Percentiles rank a stretch among this genome's conserved stretches.
Conservation (phyloP, 83 land plant genomes). For the Picea abies region DNA sequence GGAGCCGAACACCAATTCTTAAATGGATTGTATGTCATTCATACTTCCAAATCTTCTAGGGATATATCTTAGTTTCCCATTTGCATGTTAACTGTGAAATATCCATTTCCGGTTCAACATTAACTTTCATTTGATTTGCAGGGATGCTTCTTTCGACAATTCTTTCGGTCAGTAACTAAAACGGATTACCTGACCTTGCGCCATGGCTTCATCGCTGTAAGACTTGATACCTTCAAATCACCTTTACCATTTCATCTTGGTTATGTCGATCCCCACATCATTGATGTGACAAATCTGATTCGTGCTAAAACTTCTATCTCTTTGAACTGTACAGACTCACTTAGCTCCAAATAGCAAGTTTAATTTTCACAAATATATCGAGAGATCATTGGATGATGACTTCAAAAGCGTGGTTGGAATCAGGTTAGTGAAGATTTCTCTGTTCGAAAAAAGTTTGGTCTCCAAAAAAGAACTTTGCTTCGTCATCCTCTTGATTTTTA, state of each 20-base stretch:
- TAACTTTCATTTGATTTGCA: conserved; percentile 16
- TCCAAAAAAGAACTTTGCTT: no score
- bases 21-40: not conserved
- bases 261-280: not conserved
- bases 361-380: conserved; percentile 64
- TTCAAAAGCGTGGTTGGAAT: conserved; percentile 69
- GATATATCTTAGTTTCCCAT: no score
- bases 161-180: conserved; percentile 30
- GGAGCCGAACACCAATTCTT: not conserved
- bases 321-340: conserved; percentile 48
- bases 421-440: conserved; percentile 26
- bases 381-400: conserved; percentile 64
- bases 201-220: conserved; percentile 53
- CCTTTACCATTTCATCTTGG: not conserved
- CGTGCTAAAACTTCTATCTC: no score
- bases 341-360: conserved; percentile 51
- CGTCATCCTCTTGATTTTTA: not conserved
- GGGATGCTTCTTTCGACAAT: conserved; percentile 41
- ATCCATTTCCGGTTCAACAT: conserved; percentile 19
- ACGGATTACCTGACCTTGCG: conserved; percentile 49
- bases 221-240: not conserved
- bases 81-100: not conserved
- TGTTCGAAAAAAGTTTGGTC: not conserved
- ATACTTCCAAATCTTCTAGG: not conserved
- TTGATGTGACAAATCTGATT: not conserved